Evolutionary conservation across 495 filamentous ascomycete genomes (phyloP).

Genomic region (Cudoniella acicularis): DNA sequence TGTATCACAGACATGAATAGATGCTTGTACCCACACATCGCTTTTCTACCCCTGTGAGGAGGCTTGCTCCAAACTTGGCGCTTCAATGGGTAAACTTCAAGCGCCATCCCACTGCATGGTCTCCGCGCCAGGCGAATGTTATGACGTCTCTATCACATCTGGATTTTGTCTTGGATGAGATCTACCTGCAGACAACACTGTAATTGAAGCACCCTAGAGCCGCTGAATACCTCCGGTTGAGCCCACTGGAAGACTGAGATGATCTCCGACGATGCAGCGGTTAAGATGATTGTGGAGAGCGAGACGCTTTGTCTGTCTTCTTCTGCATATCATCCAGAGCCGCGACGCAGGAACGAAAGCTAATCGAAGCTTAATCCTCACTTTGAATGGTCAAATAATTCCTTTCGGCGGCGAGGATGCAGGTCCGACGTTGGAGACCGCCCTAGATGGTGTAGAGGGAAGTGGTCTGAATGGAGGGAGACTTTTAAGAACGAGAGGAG

Average conservation of each 20-base stretch:
- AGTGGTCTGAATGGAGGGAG: slow-evolving; percentile 13
- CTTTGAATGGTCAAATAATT: neutral
- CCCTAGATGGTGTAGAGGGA: slow-evolving; percentile 14
- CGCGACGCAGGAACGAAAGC: slow-evolving; percentile 16
- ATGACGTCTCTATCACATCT: slow-evolving; percentile 15
- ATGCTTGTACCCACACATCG: neutral
- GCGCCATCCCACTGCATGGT: slow-evolving; percentile 19
- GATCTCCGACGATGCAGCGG: neutral
- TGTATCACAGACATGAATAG: neutral
- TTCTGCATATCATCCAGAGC: slow-evolving; percentile 8
- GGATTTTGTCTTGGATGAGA: neutral
- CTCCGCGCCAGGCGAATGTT: slow-evolving; percentile 3
- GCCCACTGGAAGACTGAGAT: neutral
- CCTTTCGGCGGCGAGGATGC: slow-evolving; percentile 2
- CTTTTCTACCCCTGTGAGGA: neutral
- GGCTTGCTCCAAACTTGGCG: neutral
- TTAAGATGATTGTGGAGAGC: neutral
- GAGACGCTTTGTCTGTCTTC: slow-evolving; percentile 12
- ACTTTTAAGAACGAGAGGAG: neutral
- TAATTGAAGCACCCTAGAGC: neutral
- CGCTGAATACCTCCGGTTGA: neutral
- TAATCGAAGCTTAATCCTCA: slow-evolving; percentile 4
- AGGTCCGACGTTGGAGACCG: slow-evolving; percentile 12
- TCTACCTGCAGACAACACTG: neutral
- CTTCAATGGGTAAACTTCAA: slow-evolving; percentile 18